Base-by-base conservation (phyloP, 75 land plant genomes). In the Ceratopteris richardii region DNA sequence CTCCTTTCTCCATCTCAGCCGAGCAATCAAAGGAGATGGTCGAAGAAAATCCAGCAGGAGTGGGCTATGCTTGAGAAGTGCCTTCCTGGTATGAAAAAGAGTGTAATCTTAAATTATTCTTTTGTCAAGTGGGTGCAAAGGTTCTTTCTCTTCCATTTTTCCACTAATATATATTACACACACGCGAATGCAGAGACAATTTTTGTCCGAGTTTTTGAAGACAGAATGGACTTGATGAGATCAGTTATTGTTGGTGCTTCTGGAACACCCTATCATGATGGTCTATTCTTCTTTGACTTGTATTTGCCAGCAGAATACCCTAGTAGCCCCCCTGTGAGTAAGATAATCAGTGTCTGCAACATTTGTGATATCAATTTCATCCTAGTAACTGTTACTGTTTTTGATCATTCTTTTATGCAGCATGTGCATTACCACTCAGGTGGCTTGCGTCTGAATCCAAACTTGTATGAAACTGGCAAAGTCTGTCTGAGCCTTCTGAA, bases 261-360 rank as follows among this genome's bases (percentile, higher is more conserved):
- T 52, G 94, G 94, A 46, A 91, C 98, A n/a, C 98, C 98, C 31
- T 92, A 92, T 46, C 98, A 92, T 44, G 98, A 92, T 78, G 98
- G 98, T 9, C 71, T 92, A 33, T 92, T 92, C 60, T 77, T 92
- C 70, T 92, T 92, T 67, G 98, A 92, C 64, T 75, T 92, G 53
- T 83, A 78, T 44, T 79, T 92, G 51, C 93, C 98, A 20, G 71
- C 89, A 18, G 94, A 85, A 19, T 92, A 84, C 36, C 98, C 98
- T 29, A 69, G 68, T 70, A 83, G 78, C 61, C 98, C 98, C 28
- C 98, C 94, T 21, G 94, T 92, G 70, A 78, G 84, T 31, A 43
- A 0, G 14, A 21, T 42, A 18, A 12, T 58, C 22, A 1, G 19
- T 4, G 24, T 66, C 36, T 54, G 2, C 43, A 23, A 30, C 10